A percentile compares a stretch with the other conserved stretches of the same genome.
Evolutionary conservation across 2,329 filamentous ascomycete genomes (phyloP).

Genomic region (Colletotrichum salicis): DNA sequence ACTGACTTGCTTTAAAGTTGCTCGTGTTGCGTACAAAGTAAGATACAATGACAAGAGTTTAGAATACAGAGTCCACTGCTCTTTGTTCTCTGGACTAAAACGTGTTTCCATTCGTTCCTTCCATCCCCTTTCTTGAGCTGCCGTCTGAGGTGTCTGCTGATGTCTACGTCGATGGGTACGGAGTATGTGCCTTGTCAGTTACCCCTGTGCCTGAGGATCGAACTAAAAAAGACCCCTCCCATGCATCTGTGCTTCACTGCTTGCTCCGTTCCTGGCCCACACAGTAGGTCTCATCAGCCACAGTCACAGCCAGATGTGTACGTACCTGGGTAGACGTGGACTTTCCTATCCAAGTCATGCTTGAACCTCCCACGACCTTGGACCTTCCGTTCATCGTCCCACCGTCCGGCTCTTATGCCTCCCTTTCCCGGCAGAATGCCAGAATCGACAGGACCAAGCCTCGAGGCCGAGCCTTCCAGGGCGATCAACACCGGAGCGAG

Average conservation of each 20-base stretch:
- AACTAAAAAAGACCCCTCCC: not conserved
- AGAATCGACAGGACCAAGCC: not conserved
- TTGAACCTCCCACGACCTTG: not conserved
- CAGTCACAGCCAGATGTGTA: not conserved
- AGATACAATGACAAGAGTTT: not conserved
- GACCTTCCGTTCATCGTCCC: slow-evolving; percentile 17
- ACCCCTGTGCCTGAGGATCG: not conserved
- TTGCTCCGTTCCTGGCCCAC: slow-evolving; percentile 14
- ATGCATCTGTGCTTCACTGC: not conserved
- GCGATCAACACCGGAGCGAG: not conserved
- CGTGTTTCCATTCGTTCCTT: not conserved
- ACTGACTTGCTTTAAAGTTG: not conserved
- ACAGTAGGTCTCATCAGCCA: slow-evolving; percentile 23
- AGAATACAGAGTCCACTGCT: not conserved
- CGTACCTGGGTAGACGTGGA: not conserved
- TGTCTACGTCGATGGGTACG: not conserved
- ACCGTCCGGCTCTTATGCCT: slow-evolving; percentile 12
- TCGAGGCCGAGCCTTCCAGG: not conserved
- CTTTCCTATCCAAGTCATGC: not conserved
- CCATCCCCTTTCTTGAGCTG: not conserved
- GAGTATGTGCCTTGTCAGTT: not conserved
- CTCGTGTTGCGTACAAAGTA: not conserved
- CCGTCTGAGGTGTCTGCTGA: not conserved
- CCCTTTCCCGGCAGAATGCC: not conserved
- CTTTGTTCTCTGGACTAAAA: not conserved